Percentiles rank a stretch among this genome's conserved stretches.
Conservation (phyloP, 495 filamentous ascomycete genomes). For the Corynascus novoguineensis region DNA sequence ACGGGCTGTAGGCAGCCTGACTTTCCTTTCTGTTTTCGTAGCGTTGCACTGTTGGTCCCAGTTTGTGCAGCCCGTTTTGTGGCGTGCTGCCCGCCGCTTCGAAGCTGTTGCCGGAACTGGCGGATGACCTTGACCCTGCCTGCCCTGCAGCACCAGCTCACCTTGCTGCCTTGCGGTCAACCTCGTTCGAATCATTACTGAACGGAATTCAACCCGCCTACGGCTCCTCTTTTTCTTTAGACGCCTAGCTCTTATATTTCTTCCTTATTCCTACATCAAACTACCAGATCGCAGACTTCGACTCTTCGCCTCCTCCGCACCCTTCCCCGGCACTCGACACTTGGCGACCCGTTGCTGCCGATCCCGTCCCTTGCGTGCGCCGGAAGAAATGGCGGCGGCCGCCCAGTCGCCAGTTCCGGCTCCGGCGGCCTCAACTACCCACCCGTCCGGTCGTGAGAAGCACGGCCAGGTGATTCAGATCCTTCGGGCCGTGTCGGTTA, state of each 20-base stretch:
- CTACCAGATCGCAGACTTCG: no score
- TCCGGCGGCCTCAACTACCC: slow-evolving; percentile 24
- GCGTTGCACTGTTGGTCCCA: neutral
- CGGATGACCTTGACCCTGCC: no score
- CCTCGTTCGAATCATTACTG: neutral
- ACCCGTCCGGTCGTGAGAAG: slow-evolving; percentile 61
- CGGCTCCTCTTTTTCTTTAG: no score
- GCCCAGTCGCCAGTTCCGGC: neutral
- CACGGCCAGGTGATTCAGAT: slow-evolving; percentile 62
- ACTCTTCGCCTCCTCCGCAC: neutral
- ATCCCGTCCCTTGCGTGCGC: slow-evolving; percentile 17
- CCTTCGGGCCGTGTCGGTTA: slow-evolving; percentile 57
- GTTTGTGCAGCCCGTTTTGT: no score
- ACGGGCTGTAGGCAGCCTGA: neutral
- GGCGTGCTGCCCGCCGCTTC: neutral
- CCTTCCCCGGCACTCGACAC: neutral
- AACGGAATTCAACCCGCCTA: no score
- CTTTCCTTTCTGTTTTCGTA: neutral
- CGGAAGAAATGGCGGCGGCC: slow-evolving; percentile 8
- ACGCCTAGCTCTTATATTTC: neutral
- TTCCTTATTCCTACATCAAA: neutral
- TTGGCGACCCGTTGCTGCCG: slow-evolving; percentile 16
- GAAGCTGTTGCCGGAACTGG: slow-evolving; percentile 1
- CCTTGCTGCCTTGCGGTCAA: slow-evolving; percentile 3
- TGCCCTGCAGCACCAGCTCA: slow-evolving; percentile 10